Conservation (phyloP, 345 rosid species). For the Moricandia moricandioides region DNA sequence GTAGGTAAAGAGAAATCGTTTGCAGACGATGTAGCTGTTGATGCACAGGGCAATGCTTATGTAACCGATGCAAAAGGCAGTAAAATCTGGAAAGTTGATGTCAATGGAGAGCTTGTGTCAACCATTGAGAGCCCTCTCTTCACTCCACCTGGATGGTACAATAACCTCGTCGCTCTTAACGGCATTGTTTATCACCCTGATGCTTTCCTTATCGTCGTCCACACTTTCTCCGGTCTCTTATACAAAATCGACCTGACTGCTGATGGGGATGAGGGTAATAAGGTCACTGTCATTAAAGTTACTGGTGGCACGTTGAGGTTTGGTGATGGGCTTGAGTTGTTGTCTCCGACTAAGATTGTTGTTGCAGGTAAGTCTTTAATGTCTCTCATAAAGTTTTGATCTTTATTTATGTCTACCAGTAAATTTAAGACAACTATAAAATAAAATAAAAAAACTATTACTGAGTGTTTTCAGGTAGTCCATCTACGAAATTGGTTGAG, state of each 20-base stretch:
- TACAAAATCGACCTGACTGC: conserved; percentile 51
- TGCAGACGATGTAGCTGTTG: conserved; percentile 83
- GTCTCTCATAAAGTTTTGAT: neutral
- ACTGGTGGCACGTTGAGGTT: conserved; percentile 53
- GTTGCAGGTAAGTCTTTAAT: conserved; percentile 51
- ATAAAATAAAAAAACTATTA: neutral
- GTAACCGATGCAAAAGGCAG: conserved; percentile 63
- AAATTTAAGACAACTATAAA: neutral
- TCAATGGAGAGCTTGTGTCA: conserved; percentile 53
- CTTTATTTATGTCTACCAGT: neutral
- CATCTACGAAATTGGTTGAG: conserved; percentile 68
- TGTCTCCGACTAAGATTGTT: conserved; percentile 67
- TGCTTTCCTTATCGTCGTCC: conserved; percentile 72
- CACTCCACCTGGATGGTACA: conserved; percentile 64
- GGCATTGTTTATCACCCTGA: conserved; percentile 87
- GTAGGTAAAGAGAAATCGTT: conserved; percentile 55
- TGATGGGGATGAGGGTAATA: conserved; percentile 28
- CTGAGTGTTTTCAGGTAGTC: conserved; percentile 45
- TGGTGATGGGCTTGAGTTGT: conserved; percentile 74
- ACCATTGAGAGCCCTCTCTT: conserved; percentile 60
- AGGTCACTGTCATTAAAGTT: conserved; percentile 51
- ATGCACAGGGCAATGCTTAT: conserved; percentile 70
- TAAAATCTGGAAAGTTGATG: conserved; percentile 75
- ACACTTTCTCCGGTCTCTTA: conserved; percentile 61
- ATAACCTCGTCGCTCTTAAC: conserved; percentile 58